Evolutionary conservation across 129 eudicot species (phyloP), one percentile per base, ranked within the genome.

Genomic region (Helianthus tuberosus): DNA sequence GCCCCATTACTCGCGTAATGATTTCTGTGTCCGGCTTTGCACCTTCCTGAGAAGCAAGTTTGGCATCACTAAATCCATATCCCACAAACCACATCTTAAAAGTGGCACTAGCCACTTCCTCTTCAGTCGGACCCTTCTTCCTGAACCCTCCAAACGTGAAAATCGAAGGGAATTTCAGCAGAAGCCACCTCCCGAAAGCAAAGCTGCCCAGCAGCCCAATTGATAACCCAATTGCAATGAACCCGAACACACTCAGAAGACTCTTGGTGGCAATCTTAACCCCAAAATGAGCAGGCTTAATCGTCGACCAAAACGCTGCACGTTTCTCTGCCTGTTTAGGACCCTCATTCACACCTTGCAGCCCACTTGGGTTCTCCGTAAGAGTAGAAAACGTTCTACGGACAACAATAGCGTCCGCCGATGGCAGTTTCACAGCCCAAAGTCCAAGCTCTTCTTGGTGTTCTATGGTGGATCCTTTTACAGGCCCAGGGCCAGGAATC

Each of bases 71-170:
- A 72, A 71, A 94, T 11, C 99, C 97, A 5, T 65, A 87, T n/a
- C 97, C 99, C 25, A 94, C 85, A 60, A 94, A 91, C 97, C 97
- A 94, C 99, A 94, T 94, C 79, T 88, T 94, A 66, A 94, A 90
- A 61, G 86, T 71, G 25, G 97, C 99, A 83, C 90, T 91, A 1
- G 79, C 87, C 73, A 91, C 99, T 84, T 94, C 87, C 29, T 88
- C 99, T 55, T 88, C 99, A 7, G 91, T 88, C 14, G 99, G 99
- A 58, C 99, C 99, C 29, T 78, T 62, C 79, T 94, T 94, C 83
- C 83, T 88, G 76, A 94, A 91, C 83, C 80, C 78, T 5, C 99
- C 99, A 29, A 91, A 72, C 51, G 87, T 94, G 84, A 94, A 91
- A 27, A 94, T 4, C 0, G 97, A 94, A 16, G 99, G 99, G 50